Conservation (phyloP, 2,329 filamentous ascomycete species). For the Bertia moriformis region DNA sequence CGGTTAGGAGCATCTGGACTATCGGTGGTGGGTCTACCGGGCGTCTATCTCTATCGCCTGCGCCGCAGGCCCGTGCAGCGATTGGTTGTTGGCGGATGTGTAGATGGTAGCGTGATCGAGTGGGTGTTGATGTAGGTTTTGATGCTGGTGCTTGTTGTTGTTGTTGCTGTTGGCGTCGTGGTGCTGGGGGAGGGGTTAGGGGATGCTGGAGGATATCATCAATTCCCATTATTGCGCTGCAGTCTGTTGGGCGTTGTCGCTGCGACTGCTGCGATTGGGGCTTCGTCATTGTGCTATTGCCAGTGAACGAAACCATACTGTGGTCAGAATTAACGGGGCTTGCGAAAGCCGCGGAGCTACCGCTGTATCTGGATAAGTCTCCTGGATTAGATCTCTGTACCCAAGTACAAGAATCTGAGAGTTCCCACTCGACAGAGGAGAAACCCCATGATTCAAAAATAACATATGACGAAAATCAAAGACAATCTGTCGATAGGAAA, state of each 20-base stretch:
- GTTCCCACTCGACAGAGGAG: no score
- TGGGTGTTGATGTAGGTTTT: no score
- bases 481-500: no score
- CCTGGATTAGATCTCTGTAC: no score
- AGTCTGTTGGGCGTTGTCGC: neutral
- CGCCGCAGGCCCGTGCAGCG: slow-evolving; percentile 26
- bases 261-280: no score
- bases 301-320: slow-evolving; percentile 15
- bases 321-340: neutral
- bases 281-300: no score
- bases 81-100: slow-evolving; percentile 27
- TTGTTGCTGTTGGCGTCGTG: no score
- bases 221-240: neutral
- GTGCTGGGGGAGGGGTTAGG: neutral
- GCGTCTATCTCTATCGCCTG: slow-evolving; percentile 26
- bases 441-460: no score
- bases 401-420: no score
- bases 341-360: neutral
- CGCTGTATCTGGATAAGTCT: no score
- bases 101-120: slow-evolving; percentile 21
- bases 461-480: no score
- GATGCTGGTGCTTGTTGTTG: no score
- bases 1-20: slow-evolving; percentile 24
- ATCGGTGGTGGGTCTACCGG: slow-evolving; percentile 29
- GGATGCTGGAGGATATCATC: neutral